These are phyloP conservation scores for Yamadazyma membranifaciens DNA, from an alignment of 1,139 yeast genomes.

Conservation along the genomic window DNA sequence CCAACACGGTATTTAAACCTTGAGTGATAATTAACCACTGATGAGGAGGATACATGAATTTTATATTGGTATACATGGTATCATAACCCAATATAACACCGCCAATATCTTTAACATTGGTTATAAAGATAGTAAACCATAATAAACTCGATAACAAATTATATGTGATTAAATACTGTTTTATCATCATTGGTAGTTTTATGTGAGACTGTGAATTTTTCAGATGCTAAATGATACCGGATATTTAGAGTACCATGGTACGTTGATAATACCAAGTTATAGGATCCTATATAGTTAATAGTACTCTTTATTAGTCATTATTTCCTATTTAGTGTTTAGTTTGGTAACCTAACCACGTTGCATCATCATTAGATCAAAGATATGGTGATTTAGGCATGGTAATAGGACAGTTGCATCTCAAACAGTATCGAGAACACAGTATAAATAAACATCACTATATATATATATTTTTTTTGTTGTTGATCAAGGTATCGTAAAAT, in stretches of 20 bases:
- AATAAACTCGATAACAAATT: conserved; percentile 63
- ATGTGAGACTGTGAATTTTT: too few relatives aligned
- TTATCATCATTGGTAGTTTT: background rate
- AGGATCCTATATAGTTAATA: too few relatives aligned
- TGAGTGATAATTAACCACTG: conserved; percentile 28
- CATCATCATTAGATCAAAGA: too few relatives aligned
- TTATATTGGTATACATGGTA: background rate
- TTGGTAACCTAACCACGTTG: too few relatives aligned
- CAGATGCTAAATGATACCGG: too few relatives aligned
- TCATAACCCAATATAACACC: background rate
- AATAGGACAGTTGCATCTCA: background rate
- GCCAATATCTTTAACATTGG: background rate
- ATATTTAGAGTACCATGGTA: too few relatives aligned
- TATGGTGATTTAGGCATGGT: too few relatives aligned
- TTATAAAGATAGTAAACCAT: conserved; percentile 42
- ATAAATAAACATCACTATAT: background rate
- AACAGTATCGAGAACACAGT: background rate
- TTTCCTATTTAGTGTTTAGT: too few relatives aligned
- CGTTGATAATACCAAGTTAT: too few relatives aligned
- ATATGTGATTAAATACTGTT: conserved; percentile 34
- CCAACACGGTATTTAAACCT: conserved; percentile 28
- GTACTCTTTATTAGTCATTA: too few relatives aligned
- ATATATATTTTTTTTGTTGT: background rate
- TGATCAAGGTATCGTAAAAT: background rate
- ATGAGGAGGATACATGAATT: conserved; percentile 23